Evolutionary conservation across 306 rosid genomes (phyloP).

Genomic region (Adenanthera pavonina): DNA sequence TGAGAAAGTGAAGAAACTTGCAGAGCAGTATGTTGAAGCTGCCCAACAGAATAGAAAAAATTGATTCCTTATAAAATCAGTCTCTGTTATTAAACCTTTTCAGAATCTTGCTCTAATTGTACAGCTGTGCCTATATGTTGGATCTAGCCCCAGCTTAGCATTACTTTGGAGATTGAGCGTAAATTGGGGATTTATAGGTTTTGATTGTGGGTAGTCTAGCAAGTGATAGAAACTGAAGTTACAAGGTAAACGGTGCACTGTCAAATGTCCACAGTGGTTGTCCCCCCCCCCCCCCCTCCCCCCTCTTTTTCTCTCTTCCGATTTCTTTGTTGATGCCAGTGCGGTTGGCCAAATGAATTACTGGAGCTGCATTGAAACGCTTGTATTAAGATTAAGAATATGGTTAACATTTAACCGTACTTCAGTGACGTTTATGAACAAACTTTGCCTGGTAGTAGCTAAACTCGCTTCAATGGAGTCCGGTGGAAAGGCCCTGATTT

Average conservation of each 20-base stretch:
- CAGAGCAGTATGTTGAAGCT: conserved; percentile 87
- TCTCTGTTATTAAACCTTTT: conserved; percentile 1
- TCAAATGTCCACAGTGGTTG: conserved; percentile 2
- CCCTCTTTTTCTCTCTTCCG: too few relatives aligned
- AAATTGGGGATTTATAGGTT: conserved; percentile 24
- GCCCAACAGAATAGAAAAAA: conserved; percentile 67
- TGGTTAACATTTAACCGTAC: too few relatives aligned
- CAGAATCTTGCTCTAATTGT: conserved; percentile 30
- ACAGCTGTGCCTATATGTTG: conserved; percentile 34
- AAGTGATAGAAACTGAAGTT: conserved; percentile 2
- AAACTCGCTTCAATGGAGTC: too few relatives aligned
- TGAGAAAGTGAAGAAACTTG: conserved; percentile 97
- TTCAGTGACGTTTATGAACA: too few relatives aligned
- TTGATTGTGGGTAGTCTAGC: not conserved
- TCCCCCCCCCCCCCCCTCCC: too few relatives aligned
- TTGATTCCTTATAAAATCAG: conserved; percentile 39
- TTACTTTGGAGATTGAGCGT: conserved; percentile 35
- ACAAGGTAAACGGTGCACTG: not conserved
- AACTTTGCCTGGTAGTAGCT: too few relatives aligned
- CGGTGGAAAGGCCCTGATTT: too few relatives aligned
- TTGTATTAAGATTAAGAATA: too few relatives aligned
- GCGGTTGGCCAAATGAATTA: conserved; percentile 6
- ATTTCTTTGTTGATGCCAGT: too few relatives aligned
- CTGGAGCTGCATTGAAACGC: not conserved
- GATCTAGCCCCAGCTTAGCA: conserved; percentile 25